phyloP scores from a whole-genome alignment of 140 eudicot species.

The Bidens hawaiensis region DNA sequence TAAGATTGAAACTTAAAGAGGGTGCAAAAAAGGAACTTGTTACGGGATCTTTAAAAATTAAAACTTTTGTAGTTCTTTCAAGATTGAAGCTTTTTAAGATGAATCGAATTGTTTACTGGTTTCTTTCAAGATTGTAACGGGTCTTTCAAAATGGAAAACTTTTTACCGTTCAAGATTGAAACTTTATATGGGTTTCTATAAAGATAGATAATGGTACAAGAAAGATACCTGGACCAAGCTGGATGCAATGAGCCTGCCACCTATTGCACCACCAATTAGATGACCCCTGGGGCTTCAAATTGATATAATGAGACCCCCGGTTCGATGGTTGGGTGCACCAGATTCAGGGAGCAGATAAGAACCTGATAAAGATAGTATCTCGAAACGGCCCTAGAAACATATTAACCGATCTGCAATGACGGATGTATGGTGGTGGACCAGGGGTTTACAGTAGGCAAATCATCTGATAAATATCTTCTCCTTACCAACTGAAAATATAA shows the following conservation, averaged over 20 bases:
- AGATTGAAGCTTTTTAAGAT: too few species aligned
- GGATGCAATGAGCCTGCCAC: constrained; percentile 74
- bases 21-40: not conserved
- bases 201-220: too few species aligned
- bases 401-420: constrained; percentile 19
- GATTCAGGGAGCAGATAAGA: constrained; percentile 75
- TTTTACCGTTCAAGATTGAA: too few species aligned
- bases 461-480: constrained; percentile 28
- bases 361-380: constrained; percentile 84
- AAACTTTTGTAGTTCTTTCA: too few species aligned
- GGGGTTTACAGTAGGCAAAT: constrained; percentile 8
- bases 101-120: too few species aligned
- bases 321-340: constrained; percentile 60
- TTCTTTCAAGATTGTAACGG: too few species aligned
- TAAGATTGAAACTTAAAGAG: not conserved
- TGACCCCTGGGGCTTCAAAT: constrained; percentile 84
- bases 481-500: constrained; percentile 22
- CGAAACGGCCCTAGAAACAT: too few species aligned
- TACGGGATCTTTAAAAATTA: not conserved
- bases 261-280: constrained; percentile 83
- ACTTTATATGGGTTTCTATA: not conserved
- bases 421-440: constrained; percentile 18
- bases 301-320: constrained; percentile 83
- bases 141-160: too few species aligned
- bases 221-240: constrained; percentile 66